Conservation (phyloP, 2,329 filamentous ascomycete species). For the Metarhizium rileyi region DNA sequence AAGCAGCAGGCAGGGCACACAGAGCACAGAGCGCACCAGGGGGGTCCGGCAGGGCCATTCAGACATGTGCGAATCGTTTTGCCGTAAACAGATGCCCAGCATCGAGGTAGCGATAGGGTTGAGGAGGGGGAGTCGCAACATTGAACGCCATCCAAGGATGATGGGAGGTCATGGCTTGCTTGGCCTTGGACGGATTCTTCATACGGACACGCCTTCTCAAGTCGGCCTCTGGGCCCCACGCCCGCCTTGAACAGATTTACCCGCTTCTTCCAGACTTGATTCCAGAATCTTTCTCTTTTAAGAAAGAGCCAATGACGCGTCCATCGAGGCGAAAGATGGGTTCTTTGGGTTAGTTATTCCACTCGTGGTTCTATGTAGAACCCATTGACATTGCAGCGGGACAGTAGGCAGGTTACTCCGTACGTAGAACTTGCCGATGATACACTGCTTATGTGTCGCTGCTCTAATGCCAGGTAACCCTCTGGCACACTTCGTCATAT, state of each 20-base stretch:
- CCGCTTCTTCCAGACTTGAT: neutral
- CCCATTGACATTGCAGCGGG: too few relatives aligned
- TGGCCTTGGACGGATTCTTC: neutral
- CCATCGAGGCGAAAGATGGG: too few relatives aligned
- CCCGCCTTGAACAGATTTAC: neutral
- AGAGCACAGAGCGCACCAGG: neutral
- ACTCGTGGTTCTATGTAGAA: too few relatives aligned
- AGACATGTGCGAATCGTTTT: too few relatives aligned
- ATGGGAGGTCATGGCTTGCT: neutral
- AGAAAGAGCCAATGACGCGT: neutral
- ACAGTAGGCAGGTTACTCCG: too few relatives aligned
- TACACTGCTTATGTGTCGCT: too few relatives aligned
- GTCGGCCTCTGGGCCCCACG: neutral
- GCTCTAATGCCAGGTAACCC: too few relatives aligned
- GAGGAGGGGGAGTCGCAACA: neutral
- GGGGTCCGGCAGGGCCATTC: neutral
- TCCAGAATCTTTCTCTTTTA: neutral
- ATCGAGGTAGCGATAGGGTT: neutral
- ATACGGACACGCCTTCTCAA: neutral
- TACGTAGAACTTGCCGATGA: too few relatives aligned
- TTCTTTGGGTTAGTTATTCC: too few relatives aligned
- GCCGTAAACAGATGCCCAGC: too few relatives aligned
- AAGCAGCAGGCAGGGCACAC: neutral
- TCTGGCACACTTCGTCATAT: too few relatives aligned
- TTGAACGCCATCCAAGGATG: too few relatives aligned